phyloP scores from a whole-genome alignment of 2,329 filamentous ascomycete species.

The Didymella keratinophila region DNA sequence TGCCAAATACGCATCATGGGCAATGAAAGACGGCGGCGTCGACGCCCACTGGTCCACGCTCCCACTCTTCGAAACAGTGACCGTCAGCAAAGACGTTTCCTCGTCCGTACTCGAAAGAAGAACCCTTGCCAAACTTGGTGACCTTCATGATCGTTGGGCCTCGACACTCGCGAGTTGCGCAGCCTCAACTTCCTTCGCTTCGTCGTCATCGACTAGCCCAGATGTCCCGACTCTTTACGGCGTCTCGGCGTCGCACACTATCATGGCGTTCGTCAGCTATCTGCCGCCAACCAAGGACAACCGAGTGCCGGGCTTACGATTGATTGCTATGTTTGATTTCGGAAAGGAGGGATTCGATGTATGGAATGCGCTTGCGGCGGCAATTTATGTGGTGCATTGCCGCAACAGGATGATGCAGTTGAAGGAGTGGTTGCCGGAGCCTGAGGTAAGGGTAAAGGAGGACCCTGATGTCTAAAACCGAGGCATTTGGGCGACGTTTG shows the following conservation, averaged over 20 bases:
- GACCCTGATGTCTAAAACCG: slow-evolving; percentile 42
- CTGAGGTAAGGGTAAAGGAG: slow-evolving; percentile 20
- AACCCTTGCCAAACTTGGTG: slow-evolving; percentile 55
- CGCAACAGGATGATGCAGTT: slow-evolving; percentile 60
- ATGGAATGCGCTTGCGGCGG: slow-evolving; percentile 66
- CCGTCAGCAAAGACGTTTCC: slow-evolving; percentile 50
- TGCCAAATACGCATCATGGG: slow-evolving; percentile 62
- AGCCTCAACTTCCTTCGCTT: slow-evolving; percentile 3
- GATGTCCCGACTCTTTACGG: slow-evolving; percentile 61
- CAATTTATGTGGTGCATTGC: slow-evolving; percentile 63
- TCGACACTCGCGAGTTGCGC: slow-evolving; percentile 43
- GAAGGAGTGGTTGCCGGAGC: slow-evolving; percentile 46
- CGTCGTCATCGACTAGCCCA: slow-evolving; percentile 14
- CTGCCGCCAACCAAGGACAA: slow-evolving; percentile 46
- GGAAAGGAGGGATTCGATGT: slow-evolving; percentile 63
- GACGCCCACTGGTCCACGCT: slow-evolving; percentile 46
- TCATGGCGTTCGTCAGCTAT: slow-evolving; percentile 62
- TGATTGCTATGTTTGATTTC: slow-evolving; percentile 63
- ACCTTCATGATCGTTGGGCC: slow-evolving; percentile 55
- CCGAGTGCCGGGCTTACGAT: slow-evolving; percentile 41
- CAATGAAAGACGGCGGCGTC: slow-evolving; percentile 58
- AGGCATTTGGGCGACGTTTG: background rate
- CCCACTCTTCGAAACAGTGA: slow-evolving; percentile 58
- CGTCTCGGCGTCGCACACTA: slow-evolving; percentile 61
- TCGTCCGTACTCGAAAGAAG: slow-evolving; percentile 52